These are phyloP conservation scores for Salix viminalis DNA, from an alignment of 345 rosid species.

Conservation along the genomic window DNA sequence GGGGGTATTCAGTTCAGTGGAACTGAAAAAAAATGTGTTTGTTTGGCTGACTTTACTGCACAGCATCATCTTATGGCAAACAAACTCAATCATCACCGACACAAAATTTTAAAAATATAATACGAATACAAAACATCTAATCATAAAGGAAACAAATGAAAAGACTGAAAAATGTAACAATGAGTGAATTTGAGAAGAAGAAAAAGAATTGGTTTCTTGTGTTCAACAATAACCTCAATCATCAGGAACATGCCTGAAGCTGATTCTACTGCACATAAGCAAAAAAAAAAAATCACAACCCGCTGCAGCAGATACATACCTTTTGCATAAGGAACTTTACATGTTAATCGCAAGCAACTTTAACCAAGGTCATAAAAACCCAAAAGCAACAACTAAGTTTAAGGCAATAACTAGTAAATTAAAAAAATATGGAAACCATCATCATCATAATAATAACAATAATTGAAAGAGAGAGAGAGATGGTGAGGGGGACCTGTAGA, in stretches of 20 bases:
- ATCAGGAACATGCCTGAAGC: not conserved
- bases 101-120: not conserved
- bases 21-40: not conserved
- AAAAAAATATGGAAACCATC: not conserved
- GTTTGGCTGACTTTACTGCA: not conserved
- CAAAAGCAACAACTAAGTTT: not conserved
- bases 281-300: not conserved
- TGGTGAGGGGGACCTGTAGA: slow-evolving; percentile 54
- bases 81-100: not conserved
- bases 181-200: not conserved
- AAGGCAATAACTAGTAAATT: not conserved
- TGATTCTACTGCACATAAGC: not conserved
- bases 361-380: not conserved
- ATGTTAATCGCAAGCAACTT: not conserved
- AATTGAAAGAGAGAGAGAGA: not conserved
- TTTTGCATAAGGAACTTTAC: not conserved
- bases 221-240: not conserved
- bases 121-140: not conserved
- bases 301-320: not conserved
- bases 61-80: not conserved
- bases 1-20: not conserved
- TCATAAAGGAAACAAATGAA: not conserved
- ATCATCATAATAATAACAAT: not conserved
- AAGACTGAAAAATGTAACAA: not conserved
- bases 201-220: not conserved